These are phyloP conservation scores for Tubosaeta sp. DNA, from an alignment of 768 basidiomycete genomes.

Conservation along the genomic window DNA sequence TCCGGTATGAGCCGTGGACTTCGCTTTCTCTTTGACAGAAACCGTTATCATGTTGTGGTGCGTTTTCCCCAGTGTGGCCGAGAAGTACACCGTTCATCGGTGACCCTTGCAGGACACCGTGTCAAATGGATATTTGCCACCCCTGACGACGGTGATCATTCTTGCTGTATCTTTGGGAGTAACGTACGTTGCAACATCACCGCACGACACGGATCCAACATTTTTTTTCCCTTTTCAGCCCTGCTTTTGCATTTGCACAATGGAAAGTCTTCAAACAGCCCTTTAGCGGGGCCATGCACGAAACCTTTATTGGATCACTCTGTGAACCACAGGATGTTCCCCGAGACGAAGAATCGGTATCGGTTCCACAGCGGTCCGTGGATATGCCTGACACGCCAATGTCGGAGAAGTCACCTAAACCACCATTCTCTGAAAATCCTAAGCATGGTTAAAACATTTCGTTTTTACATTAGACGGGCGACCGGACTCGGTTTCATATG, in stretches of 20 bases:
- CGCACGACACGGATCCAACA: neutral
- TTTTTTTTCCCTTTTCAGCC: conserved; percentile 32
- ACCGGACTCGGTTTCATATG: conserved; percentile 7
- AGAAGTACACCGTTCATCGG: neutral
- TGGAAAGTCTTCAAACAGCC: conserved; percentile 49
- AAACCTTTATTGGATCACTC: conserved; percentile 23
- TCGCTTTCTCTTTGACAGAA: conserved; percentile 60
- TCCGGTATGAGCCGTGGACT: conserved; percentile 61
- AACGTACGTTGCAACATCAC: conserved; percentile 41
- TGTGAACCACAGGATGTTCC: conserved; percentile 20
- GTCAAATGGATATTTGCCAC: conserved; percentile 46
- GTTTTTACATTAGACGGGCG: neutral
- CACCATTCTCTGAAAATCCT: conserved; percentile 4
- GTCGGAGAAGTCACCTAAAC: conserved; percentile 14
- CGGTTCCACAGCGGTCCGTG: conserved; percentile 8
- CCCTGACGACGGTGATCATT: conserved; percentile 45
- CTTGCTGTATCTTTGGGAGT: conserved; percentile 50
- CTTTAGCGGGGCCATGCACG: conserved; percentile 35
- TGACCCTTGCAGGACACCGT: conserved; percentile 41
- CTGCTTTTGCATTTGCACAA: conserved; percentile 49
- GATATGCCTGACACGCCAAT: conserved; percentile 16
- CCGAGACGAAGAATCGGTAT: conserved; percentile 17
- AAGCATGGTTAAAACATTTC: conserved; percentile 8
- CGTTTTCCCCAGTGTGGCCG: conserved; percentile 16
- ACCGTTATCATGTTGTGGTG: conserved; percentile 52